Percentiles rank a stretch among this genome's conserved stretches.
phyloP scores from a whole-genome alignment of 257 asterid genomes.

The Petrea volubilis region DNA sequence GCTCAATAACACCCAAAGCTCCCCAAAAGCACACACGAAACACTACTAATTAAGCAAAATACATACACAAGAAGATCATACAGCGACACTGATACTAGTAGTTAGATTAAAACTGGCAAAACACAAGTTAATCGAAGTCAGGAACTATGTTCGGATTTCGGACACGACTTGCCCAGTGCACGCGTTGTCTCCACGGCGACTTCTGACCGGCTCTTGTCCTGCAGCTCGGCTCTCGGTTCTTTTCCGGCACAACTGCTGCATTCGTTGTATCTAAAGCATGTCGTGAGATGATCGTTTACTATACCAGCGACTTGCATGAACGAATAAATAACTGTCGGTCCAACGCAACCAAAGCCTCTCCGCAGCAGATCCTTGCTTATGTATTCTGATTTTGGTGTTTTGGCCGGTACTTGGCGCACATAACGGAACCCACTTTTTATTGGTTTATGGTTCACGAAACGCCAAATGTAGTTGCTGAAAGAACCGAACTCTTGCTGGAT shows the following conservation, averaged over 20 bases:
- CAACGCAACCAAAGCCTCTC: conserved; percentile 74
- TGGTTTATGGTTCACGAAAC: conserved; percentile 59
- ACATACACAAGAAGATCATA: neutral
- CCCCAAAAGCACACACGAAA: conserved; percentile 3
- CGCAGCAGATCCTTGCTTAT: conserved; percentile 77
- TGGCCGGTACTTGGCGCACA: conserved; percentile 66
- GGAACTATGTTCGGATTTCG: neutral
- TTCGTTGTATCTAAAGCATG: conserved; percentile 68
- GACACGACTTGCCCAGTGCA: conserved; percentile 1
- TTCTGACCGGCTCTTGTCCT: conserved; percentile 9
- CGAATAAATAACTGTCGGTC: conserved; percentile 75
- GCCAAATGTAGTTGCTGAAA: conserved; percentile 75
- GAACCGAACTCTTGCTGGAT: conserved; percentile 76
- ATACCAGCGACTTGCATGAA: conserved; percentile 81
- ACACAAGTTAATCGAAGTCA: neutral
- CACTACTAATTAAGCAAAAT: neutral
- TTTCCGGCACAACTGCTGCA: conserved; percentile 30
- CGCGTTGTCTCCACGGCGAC: conserved; percentile 25
- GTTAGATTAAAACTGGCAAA: conserved; percentile 14
- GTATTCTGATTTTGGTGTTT: conserved; percentile 78
- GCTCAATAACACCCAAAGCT: neutral
- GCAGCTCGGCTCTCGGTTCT: conserved; percentile 15
- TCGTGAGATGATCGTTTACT: conserved; percentile 65
- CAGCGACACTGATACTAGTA: neutral
- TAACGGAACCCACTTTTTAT: conserved; percentile 47